Conservation (phyloP, 2,329 filamentous ascomycete species). For the Nemania sp. region DNA sequence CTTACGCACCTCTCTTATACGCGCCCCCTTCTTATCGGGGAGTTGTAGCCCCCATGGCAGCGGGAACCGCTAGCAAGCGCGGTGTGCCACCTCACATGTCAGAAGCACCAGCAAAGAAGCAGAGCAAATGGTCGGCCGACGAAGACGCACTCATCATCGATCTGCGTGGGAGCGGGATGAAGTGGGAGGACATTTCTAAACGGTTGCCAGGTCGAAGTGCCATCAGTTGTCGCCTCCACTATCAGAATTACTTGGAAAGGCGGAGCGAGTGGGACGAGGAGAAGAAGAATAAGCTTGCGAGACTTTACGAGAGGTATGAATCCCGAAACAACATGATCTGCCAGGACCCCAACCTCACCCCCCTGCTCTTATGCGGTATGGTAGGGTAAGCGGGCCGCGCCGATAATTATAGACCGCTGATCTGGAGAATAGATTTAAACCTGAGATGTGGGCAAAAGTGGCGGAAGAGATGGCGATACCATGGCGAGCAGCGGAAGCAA, state of each 20-base stretch:
- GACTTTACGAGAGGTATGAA: constrained; percentile 88
- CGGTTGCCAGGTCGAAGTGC: constrained; percentile 85
- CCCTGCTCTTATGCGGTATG: not conserved
- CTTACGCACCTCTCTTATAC: constrained; percentile 35
- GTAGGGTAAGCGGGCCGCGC: not conserved
- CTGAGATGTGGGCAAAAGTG: constrained; percentile 96
- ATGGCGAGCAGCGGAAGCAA: constrained; percentile 93
- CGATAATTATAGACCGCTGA: constrained; percentile 29
- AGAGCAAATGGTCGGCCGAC: constrained; percentile 94
- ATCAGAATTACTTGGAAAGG: constrained; percentile 95
- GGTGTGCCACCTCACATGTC: constrained; percentile 57
- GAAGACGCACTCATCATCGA: constrained; percentile 95
- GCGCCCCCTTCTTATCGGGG: constrained; percentile 32
- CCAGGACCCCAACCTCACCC: constrained; percentile 8
- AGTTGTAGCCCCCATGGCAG: constrained; percentile 39
- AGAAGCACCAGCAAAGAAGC: constrained; percentile 82
- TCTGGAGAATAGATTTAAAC: constrained; percentile 73
- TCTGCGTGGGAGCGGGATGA: constrained; percentile 87
- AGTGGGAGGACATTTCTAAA: constrained; percentile 98
- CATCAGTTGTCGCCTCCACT: constrained; percentile 92
- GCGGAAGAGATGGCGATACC: constrained; percentile 94
- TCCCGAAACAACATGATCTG: constrained; percentile 10
- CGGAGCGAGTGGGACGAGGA: constrained; percentile 96
- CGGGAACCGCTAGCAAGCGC: constrained; percentile 47
- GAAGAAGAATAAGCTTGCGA: constrained; percentile 92